Percentiles rank a stretch among this genome's conserved stretches.
Conservation (phyloP, 169 alveolate genomes). For the Cryptosporidium sp. region DNA sequence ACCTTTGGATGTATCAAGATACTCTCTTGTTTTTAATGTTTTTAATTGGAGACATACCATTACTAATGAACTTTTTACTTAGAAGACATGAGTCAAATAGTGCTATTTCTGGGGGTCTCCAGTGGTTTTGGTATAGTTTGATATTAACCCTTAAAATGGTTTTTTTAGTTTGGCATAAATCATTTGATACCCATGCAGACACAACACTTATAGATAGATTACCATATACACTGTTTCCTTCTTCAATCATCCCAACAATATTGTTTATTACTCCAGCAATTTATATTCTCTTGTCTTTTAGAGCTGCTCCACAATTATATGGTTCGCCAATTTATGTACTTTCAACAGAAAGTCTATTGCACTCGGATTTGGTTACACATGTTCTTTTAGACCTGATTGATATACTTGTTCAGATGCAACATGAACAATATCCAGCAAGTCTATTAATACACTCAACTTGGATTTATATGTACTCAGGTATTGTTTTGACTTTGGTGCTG, state of each 20-base stretch:
- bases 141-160: constrained; percentile 56
- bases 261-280: constrained; percentile 73
- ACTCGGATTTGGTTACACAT: constrained; percentile 78
- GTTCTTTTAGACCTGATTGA: constrained; percentile 78
- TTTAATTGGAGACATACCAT: constrained; percentile 47
- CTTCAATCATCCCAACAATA: constrained; percentile 71
- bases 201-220: constrained; percentile 15
- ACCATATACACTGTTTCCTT: constrained; percentile 60
- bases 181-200: constrained; percentile 25
- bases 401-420: constrained; percentile 75
- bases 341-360: constrained; percentile 79
- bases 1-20: constrained; percentile 69
- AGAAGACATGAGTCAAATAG: constrained; percentile 70
- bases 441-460: constrained; percentile 76
- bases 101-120: constrained; percentile 75
- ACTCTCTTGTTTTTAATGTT: constrained; percentile 41
- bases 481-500: constrained; percentile 76
- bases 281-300: constrained; percentile 77
- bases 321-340: constrained; percentile 74
- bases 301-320: constrained; percentile 77
- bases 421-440: constrained; percentile 72
- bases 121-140: constrained; percentile 75
- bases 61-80: constrained; percentile 47
- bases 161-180: constrained; percentile 66
- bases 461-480: constrained; percentile 77